Base-by-base conservation (phyloP, 805 yeast genomes). In the Lipomyces japonicus region DNA sequence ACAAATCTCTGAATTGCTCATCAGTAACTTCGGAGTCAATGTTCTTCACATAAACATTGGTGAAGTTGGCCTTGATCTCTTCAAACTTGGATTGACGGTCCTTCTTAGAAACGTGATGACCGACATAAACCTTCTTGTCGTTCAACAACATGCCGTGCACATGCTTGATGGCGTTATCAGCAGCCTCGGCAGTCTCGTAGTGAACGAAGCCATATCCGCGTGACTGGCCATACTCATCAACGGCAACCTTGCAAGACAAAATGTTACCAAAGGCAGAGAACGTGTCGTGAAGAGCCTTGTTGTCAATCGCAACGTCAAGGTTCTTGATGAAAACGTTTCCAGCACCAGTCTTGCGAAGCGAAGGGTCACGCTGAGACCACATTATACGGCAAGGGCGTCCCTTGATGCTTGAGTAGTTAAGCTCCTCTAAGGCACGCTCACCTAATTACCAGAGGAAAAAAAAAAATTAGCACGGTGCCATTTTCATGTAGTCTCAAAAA, bases 321-420 rank as follows among this genome's bases (percentile, higher is more conserved):
- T 93, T 93, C 83, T 93, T 93, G 77, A 93, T 91, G 81, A 85
- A 93, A 62, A 93, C 83, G 80, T 93, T 93, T 68, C 96, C 97
- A 59, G 87, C 84, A 71, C 97, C 97, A 68, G 83, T 83, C 79
- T 84, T 87, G 80, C 98, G 86, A 66, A 82, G 72, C 57, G 96
- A 79, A 60, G 98, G 97, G 71, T 93, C 97, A 76, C 97, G 88
- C 78, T 93, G 97, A 62, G 97, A 89, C 97, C 97, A 89, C 97
- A 93, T 93, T 77, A 93, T 91, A 75, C 98, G 88, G 76, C 97
- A 89, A 66, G 96, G 89, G 68, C 84, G 87, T 68, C 96, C 97
- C 73, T 90, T 90, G 75, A 93, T 82, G 66, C 81, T 81, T 53
- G 89, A 74, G 78, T 93, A 93, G 87, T 91, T 93, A 74, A 93